A percentile compares a stretch with the other conserved stretches of the same genome.
Conservation (phyloP, 768 basidiomycete species). For the Termitomyces sp. region DNA sequence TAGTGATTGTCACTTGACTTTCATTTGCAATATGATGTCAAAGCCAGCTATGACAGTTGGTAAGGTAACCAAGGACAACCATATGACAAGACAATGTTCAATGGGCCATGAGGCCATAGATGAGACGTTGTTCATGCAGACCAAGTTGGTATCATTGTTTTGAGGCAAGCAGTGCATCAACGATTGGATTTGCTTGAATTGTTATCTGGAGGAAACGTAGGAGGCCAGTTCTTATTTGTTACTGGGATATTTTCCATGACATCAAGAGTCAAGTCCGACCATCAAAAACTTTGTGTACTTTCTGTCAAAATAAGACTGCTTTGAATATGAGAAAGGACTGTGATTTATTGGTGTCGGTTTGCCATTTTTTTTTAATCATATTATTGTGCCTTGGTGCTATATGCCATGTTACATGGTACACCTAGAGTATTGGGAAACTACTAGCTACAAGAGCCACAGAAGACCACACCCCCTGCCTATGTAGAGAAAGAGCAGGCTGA, state of each 20-base stretch:
- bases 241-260: slow-evolving; percentile 92
- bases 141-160: slow-evolving; percentile 17
- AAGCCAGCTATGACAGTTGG: background rate
- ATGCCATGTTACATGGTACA: too few species aligned
- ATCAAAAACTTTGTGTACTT: slow-evolving; percentile 97
- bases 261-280: slow-evolving; percentile 89
- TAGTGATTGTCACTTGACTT: background rate
- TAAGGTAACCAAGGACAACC: background rate
- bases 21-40: background rate
- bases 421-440: too few species aligned
- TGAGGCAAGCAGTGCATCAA: slow-evolving; percentile 56
- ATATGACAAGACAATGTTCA: background rate
- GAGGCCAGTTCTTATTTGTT: slow-evolving; percentile 82
- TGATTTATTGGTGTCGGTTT: slow-evolving; percentile 92
- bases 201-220: slow-evolving; percentile 60
- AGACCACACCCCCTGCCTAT: too few species aligned
- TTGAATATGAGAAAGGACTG: slow-evolving; percentile 88
- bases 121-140: background rate
- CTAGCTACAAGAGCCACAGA: too few species aligned
- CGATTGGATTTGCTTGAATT: slow-evolving; percentile 94
- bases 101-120: background rate
- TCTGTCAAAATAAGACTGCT: slow-evolving; percentile 90
- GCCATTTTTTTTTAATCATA: too few species aligned
- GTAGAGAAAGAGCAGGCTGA: too few species aligned
- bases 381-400: too few species aligned